Conservation (phyloP, 495 filamentous ascomycete species). For the Penicillium ucsense region DNA sequence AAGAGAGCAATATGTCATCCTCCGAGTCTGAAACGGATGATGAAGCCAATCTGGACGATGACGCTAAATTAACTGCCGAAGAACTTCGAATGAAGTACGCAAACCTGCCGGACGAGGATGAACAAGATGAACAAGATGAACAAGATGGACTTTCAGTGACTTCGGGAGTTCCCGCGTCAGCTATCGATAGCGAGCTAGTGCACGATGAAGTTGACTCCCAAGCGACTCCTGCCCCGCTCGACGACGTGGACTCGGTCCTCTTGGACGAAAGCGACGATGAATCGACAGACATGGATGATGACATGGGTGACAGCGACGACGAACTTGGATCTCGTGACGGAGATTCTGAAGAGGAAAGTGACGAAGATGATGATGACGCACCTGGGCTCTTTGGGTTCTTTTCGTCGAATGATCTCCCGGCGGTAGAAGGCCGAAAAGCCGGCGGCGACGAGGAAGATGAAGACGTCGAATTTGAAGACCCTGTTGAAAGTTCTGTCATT, state of each 20-base stretch:
- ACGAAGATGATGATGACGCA: conserved; percentile 43
- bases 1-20: conserved; percentile 65
- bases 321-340: conserved; percentile 39
- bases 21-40: conserved; percentile 35
- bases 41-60: conserved; percentile 45
- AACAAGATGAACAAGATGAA: conserved; percentile 18
- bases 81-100: conserved; percentile 74
- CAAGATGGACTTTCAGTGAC: conserved; percentile 20
- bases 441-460: conserved; percentile 14
- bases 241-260: conserved; percentile 58
- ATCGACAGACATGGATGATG: conserved; percentile 84
- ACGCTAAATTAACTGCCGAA: conserved; percentile 69
- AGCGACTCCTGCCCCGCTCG: conserved; percentile 32
- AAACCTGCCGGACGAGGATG: conserved; percentile 39
- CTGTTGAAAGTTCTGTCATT: conserved; percentile 39
- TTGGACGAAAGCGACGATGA: conserved; percentile 63
- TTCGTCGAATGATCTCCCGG: conserved; percentile 34
- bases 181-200: conserved; percentile 11
- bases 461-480: conserved; percentile 22
- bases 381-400: conserved; percentile 61
- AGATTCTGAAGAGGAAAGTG: conserved; percentile 23
- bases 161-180: conserved; percentile 12
- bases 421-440: conserved; percentile 24
- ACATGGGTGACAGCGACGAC: conserved; percentile 61
- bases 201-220: conserved; percentile 19